These are phyloP conservation scores for Leccinum cinnamomeum DNA, from an alignment of 1,284 basidiomycete genomes.

Conservation along the genomic window DNA sequence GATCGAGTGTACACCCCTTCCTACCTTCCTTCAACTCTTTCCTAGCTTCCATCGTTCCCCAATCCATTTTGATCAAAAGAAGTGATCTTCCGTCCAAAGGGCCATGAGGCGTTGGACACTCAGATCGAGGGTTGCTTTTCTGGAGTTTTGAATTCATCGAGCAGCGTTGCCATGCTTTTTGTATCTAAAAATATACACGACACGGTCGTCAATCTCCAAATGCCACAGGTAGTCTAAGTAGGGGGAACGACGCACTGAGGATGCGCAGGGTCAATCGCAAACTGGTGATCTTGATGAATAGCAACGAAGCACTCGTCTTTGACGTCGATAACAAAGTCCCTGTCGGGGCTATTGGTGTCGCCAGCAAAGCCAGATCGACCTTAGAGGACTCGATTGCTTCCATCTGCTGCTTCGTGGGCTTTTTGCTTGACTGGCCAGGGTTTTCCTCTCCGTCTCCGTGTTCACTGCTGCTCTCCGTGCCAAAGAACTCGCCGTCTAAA, in stretches of 20 bases:
- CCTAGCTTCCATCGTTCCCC: too few relatives aligned
- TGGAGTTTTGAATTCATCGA: slow-evolving; percentile 72
- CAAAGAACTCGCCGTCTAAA: slow-evolving; percentile 69
- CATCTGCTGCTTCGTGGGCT: slow-evolving; percentile 12
- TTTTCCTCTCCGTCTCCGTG: slow-evolving; percentile 38
- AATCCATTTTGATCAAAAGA: too few relatives aligned
- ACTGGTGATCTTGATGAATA: slow-evolving; percentile 87
- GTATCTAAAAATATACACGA: slow-evolving; percentile 52
- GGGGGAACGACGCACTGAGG: slow-evolving; percentile 67
- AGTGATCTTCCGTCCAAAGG: too few relatives aligned
- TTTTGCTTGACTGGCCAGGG: slow-evolving; percentile 24
- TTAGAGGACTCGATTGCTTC: slow-evolving; percentile 20
- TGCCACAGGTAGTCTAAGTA: too few relatives aligned
- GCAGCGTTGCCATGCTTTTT: slow-evolving; percentile 83
- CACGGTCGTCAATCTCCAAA: neutral
- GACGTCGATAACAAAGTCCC: slow-evolving; percentile 82
- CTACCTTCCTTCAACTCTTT: too few relatives aligned
- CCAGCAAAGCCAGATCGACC: slow-evolving; percentile 68
- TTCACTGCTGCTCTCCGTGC: slow-evolving; percentile 42
- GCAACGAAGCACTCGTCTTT: slow-evolving; percentile 88
- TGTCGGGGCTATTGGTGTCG: slow-evolving; percentile 54
- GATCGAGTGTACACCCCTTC: too few relatives aligned
- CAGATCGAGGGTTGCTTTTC: slow-evolving; percentile 33
- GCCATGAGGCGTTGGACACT: neutral
- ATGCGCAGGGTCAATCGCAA: slow-evolving; percentile 95